Percentiles rank a stretch among this genome's conserved stretches.
Conservation (phyloP, 768 basidiomycete genomes). For the Thelephora ganbajun region DNA sequence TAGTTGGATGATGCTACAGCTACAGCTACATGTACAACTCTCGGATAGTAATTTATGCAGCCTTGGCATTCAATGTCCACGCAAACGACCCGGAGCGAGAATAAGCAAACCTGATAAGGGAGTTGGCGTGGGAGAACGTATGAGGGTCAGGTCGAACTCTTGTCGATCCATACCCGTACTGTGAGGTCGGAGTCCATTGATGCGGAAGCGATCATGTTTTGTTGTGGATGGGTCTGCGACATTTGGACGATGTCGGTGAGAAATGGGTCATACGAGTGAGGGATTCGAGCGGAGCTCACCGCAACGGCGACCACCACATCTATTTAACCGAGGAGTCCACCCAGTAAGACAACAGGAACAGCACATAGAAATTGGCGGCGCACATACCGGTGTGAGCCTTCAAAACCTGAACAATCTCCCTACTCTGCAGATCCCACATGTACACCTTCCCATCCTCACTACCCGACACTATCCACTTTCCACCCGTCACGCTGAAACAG, state of each 20-base stretch:
- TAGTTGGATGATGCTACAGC: neutral
- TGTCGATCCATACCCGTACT: constrained; percentile 74
- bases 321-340: constrained; percentile 11
- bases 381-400: constrained; percentile 58
- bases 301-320: constrained; percentile 76
- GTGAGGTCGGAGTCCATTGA: constrained; percentile 74
- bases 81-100: no score
- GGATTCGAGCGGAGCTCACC: constrained; percentile 23
- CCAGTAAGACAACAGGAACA: neutral
- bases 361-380: neutral
- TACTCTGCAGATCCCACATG: constrained; percentile 82
- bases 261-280: constrained; percentile 1
- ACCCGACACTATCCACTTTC: constrained; percentile 85
- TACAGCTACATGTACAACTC: neutral
- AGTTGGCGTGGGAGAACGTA: neutral
- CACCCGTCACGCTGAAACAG: constrained; percentile 74
- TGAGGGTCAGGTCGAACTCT: no score
- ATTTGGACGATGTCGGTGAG: neutral
- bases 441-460: constrained; percentile 85
- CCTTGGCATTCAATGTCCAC: neutral
- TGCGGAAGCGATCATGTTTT: constrained; percentile 81
- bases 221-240: constrained; percentile 64
- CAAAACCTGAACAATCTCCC: constrained; percentile 71
- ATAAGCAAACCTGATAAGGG: neutral
- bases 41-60: neutral